Conservation (phyloP, 805 yeast species). For the Lipomyces mesembrius region DNA sequence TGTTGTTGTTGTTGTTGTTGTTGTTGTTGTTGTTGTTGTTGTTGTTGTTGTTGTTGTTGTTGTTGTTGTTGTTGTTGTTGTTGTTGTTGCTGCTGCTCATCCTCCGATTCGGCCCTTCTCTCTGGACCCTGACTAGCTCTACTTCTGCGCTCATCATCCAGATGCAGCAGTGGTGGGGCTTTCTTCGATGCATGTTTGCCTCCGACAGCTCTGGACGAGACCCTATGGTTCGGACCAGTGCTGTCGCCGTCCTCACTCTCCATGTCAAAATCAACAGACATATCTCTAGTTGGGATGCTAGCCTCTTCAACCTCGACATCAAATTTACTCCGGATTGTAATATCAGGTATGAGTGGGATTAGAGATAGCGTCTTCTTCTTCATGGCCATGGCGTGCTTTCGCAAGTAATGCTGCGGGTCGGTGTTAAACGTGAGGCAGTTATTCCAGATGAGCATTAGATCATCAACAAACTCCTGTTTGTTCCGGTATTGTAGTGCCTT, state of each 20-base stretch:
- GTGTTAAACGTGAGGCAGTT: conserved; percentile 92
- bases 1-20: too few species aligned
- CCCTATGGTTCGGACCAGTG: conserved; percentile 12
- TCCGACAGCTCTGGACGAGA: conserved; percentile 17
- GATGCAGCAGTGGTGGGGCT: conserved; percentile 10
- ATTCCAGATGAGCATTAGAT: conserved; percentile 91
- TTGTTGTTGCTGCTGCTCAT: not conserved
- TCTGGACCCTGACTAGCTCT: not conserved
- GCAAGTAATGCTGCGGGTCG: conserved; percentile 87
- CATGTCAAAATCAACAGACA: conserved; percentile 34
- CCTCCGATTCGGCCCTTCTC: not conserved
- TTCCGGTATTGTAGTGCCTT: conserved; percentile 80
- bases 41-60: not conserved
- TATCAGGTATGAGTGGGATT: conserved; percentile 87
- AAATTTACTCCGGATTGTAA: conserved; percentile 62
- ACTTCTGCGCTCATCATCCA: not conserved
- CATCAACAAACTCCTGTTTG: conserved; percentile 91
- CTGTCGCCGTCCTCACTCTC: conserved; percentile 35
- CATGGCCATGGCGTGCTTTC: conserved; percentile 96
- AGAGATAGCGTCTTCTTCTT: conserved; percentile 80
- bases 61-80: not conserved
- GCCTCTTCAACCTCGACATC: conserved; percentile 50
- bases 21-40: too few species aligned
- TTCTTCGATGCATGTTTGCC: conserved; percentile 21
- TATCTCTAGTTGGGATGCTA: conserved; percentile 38